These are phyloP conservation scores for Glaciozyma martinii DNA, from an alignment of 768 basidiomycete genomes.

Conservation along the genomic window DNA sequence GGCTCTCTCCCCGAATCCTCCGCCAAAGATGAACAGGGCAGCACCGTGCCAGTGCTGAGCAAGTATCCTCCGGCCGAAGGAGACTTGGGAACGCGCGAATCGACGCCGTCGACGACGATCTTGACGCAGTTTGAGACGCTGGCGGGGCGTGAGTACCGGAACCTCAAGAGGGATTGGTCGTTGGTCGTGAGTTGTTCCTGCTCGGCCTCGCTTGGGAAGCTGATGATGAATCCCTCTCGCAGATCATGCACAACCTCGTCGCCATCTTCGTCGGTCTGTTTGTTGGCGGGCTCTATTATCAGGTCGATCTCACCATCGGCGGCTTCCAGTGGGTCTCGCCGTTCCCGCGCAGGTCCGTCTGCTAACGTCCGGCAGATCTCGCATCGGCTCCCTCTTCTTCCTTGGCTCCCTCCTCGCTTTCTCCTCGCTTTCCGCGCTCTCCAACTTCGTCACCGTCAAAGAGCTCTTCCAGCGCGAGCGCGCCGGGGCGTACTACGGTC, in stretches of 20 bases:
- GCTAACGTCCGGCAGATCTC: constrained; percentile 40
- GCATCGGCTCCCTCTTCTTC: constrained; percentile 93
- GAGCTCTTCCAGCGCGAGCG: constrained; percentile 84
- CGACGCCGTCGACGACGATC: constrained; percentile 61
- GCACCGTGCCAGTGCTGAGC: not conserved
- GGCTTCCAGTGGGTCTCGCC: not conserved
- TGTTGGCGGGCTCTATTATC: constrained; percentile 77
- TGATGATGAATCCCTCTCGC: not conserved
- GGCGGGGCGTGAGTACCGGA: constrained; percentile 75
- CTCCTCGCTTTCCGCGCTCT: constrained; percentile 77
- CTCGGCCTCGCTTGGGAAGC: too few relatives aligned
- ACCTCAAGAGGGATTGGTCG: constrained; percentile 49
- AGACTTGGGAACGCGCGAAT: not conserved
- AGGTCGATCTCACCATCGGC: constrained; percentile 21
- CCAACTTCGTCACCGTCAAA: constrained; percentile 74
- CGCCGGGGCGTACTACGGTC: constrained; percentile 76
- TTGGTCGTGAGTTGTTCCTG: constrained; percentile 12
- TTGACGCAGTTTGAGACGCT: constrained; percentile 80
- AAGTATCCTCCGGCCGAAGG: not conserved
- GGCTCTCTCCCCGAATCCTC: not conserved
- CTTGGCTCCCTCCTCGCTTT: constrained; percentile 85
- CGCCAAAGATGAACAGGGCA: not conserved
- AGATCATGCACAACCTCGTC: constrained; percentile 60
- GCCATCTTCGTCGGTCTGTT: constrained; percentile 72
- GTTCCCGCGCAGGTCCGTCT: not conserved